Conservation (phyloP, 78 protist genomes). For the Pigoraptor vietnamica region DNA sequence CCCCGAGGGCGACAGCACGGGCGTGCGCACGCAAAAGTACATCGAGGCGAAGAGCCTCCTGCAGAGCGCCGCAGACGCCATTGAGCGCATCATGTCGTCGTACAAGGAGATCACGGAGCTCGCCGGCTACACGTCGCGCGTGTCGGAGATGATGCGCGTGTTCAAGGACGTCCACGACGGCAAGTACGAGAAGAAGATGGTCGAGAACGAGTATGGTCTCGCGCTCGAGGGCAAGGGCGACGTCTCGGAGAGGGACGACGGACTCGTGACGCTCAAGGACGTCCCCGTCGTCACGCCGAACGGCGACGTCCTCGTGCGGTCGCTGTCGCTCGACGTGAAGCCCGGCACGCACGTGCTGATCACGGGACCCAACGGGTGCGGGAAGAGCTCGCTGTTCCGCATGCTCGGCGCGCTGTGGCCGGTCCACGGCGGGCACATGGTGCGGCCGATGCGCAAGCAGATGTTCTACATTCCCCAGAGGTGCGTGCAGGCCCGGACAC, state of each 20-base stretch:
- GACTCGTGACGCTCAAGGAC: neutral
- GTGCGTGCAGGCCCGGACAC: neutral
- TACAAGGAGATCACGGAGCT: conserved; percentile 23
- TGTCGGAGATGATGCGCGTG: neutral
- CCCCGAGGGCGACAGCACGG: neutral
- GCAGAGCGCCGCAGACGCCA: neutral
- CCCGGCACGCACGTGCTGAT: conserved; percentile 19
- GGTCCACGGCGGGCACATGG: neutral
- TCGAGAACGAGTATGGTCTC: neutral
- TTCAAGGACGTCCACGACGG: neutral
- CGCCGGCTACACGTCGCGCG: conserved; percentile 20
- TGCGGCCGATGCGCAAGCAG: neutral
- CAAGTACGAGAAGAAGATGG: neutral
- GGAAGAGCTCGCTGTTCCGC: conserved; percentile 67
- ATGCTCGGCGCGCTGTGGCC: conserved; percentile 77
- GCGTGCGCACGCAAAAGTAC: conserved; percentile 4
- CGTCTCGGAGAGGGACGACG: neutral
- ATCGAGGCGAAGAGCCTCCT: neutral
- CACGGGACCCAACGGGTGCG: conserved; percentile 70
- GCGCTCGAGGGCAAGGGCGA: neutral
- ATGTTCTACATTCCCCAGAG: conserved; percentile 37
- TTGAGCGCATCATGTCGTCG: conserved; percentile 12
- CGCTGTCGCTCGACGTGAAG: neutral
- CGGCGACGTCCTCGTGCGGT: neutral
- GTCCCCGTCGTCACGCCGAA: conserved; percentile 23